These are phyloP conservation scores for Hymenotorrendiella dingleyae DNA, from an alignment of 2,329 filamentous ascomycete genomes.

Conservation along the genomic window DNA sequence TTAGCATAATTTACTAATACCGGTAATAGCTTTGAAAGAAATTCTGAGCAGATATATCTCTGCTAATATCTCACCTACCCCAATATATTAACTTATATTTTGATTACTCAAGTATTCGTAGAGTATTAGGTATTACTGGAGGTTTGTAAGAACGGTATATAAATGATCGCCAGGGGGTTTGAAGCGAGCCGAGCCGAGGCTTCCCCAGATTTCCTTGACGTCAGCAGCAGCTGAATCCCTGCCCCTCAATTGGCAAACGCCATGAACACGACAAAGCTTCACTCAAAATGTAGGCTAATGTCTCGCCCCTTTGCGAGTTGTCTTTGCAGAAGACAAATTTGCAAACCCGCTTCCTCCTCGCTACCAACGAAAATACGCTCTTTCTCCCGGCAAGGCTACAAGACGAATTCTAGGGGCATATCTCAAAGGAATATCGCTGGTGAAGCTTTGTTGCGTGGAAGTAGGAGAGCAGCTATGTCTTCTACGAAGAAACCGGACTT, in stretches of 20 bases:
- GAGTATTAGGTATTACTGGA: too few relatives aligned
- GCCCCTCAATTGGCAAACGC: background rate
- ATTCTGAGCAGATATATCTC: too few relatives aligned
- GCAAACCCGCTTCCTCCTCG: background rate
- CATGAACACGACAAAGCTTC: background rate
- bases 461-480: slow-evolving; percentile 1
- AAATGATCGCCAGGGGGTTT: too few relatives aligned
- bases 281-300: background rate
- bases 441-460: background rate
- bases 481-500: slow-evolving; percentile 13
- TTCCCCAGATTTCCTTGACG: slow-evolving; percentile 13
- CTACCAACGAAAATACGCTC: background rate
- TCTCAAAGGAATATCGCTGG: background rate
- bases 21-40: too few relatives aligned
- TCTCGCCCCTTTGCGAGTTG: background rate
- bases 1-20: too few relatives aligned
- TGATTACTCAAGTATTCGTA: too few relatives aligned
- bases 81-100: too few relatives aligned
- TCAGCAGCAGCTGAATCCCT: slow-evolving; percentile 2
- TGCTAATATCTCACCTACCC: too few relatives aligned
- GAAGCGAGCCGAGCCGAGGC: slow-evolving; percentile 13
- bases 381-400: background rate
- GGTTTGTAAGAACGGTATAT: too few relatives aligned
- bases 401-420: background rate
- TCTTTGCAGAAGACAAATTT: background rate